These are phyloP conservation scores for Hypoxylon sp. DNA, from an alignment of 2,329 filamentous ascomycete species.

Conservation along the genomic window DNA sequence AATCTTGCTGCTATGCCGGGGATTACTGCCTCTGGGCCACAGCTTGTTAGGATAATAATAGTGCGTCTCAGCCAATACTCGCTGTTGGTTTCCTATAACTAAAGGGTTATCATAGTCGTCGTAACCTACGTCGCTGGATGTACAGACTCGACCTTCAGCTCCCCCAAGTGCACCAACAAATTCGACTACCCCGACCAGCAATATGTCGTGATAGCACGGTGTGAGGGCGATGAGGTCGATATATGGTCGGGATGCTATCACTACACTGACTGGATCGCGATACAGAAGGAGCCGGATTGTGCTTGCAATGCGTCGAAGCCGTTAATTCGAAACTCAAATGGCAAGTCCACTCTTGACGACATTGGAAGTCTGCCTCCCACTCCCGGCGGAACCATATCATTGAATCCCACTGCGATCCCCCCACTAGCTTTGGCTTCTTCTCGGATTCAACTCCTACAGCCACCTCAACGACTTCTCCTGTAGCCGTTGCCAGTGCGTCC, in stretches of 20 bases:
- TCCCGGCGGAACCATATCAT: constrained; percentile 44
- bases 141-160: constrained; percentile 43
- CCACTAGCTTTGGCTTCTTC: constrained; percentile 21
- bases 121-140: constrained; percentile 46
- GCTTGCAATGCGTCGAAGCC: constrained; percentile 41
- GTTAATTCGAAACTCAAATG: constrained; percentile 42
- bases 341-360: constrained; percentile 41
- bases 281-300: constrained; percentile 44
- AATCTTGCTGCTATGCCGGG: constrained; percentile 44
- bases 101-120: constrained; percentile 35
- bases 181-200: constrained; percentile 43
- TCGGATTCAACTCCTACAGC: not conserved
- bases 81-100: constrained; percentile 11
- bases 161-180: constrained; percentile 43
- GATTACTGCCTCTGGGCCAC: constrained; percentile 43
- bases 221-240: constrained; percentile 43
- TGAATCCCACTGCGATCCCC: constrained; percentile 43
- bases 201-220: constrained; percentile 45
- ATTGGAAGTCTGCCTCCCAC: constrained; percentile 42
- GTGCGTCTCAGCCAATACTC: constrained; percentile 26
- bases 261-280: constrained; percentile 35
- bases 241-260: constrained; percentile 44
- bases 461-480: constrained; percentile 21
- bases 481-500: constrained; percentile 5
- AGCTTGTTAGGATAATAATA: constrained; percentile 44